Base-by-base conservation (phyloP, 129 eudicot species). In the Pulicaria dysenterica region DNA sequence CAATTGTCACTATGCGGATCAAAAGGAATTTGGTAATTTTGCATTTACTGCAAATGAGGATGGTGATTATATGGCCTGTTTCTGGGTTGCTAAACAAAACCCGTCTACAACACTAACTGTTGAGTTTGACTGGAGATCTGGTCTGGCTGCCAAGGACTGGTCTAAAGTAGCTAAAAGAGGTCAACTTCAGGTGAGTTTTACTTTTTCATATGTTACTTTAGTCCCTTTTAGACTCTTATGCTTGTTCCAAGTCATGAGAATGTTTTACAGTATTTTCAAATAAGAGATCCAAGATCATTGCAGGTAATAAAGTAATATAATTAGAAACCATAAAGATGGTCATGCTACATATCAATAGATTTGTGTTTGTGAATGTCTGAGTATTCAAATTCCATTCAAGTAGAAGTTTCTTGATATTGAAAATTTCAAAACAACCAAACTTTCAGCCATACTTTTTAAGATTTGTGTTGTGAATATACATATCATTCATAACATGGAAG, bases 61-160 rank as follows among this genome's bases (percentile, higher is more conserved):
- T 8, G 97, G 96, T 17, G 96, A 92, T 70, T 92, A 92, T 50
- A 80, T 75, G 91, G 82, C 87, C 7, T 92, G 97, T 75, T 92
- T 86, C 63, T 83, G 81, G 83, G 96, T 91, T 1, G 78, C 85
- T 39, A 78, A 84, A 56, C 91, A 86, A 39, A 89, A 77, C 54
- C 96, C 96, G 6, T 47, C 82, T 1, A 14, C 74, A 13, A 84
- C 81, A 16, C 16, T 89, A 3, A 64, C 93, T 5, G 39, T 92
- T 49, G 96, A 92, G 48, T 84, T 92, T 47, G 94, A 89, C 7
- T 92, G 96, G 97, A 86, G 75, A 60, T 75, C 89, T 14, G 97
- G 97, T 45, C 70, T 91, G 70, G 87, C 86, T 76, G 89, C 96
- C 54, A 91, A 84, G 74, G 96, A 88, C 73, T 91, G 97, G 96